A percentile compares a stretch with the other conserved stretches of the same genome.
Evolutionary conservation across 805 yeast genomes (phyloP).

Genomic region (Wickerhamomyces hampshirensis): DNA sequence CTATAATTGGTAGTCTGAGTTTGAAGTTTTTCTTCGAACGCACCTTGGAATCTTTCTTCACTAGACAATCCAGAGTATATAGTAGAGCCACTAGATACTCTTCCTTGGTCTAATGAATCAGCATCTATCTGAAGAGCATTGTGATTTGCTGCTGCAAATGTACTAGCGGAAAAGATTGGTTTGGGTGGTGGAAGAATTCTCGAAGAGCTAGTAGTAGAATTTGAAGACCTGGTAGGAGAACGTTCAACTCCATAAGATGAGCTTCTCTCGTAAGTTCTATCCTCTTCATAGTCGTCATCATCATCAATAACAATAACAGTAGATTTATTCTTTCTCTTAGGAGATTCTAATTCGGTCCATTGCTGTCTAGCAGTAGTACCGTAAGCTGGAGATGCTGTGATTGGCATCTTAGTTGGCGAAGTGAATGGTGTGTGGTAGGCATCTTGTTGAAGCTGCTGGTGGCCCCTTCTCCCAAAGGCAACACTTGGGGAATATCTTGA

Average conservation of each 20-base stretch:
- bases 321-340: constrained; percentile 50
- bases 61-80: constrained; percentile 19
- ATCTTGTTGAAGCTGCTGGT: constrained; percentile 9
- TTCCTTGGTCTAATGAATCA: constrained; percentile 21
- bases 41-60: constrained; percentile 5
- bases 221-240: constrained; percentile 31
- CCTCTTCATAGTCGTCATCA: constrained; percentile 31
- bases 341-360: constrained; percentile 68
- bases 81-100: constrained; percentile 27
- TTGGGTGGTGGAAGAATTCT: constrained; percentile 58
- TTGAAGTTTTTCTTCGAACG: constrained; percentile 20
- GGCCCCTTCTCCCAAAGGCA: constrained; percentile 29
- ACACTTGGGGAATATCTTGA: constrained; percentile 40
- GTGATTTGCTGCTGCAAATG: constrained; percentile 53
- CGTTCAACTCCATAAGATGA: constrained; percentile 24
- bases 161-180: constrained; percentile 58
- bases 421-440: constrained; percentile 21
- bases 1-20: constrained; percentile 18
- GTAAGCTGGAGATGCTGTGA: constrained; percentile 21
- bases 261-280: constrained; percentile 6
- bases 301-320: constrained; percentile 45
- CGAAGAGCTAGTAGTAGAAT: constrained; percentile 28
- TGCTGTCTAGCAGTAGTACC: constrained; percentile 54
- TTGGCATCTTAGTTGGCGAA: constrained; percentile 29
- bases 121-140: constrained; percentile 9